Evolutionary conservation across 1,139 yeast species (phyloP), one percentile per base, ranked within the genome.

Genomic region (Taphrina sp.): DNA sequence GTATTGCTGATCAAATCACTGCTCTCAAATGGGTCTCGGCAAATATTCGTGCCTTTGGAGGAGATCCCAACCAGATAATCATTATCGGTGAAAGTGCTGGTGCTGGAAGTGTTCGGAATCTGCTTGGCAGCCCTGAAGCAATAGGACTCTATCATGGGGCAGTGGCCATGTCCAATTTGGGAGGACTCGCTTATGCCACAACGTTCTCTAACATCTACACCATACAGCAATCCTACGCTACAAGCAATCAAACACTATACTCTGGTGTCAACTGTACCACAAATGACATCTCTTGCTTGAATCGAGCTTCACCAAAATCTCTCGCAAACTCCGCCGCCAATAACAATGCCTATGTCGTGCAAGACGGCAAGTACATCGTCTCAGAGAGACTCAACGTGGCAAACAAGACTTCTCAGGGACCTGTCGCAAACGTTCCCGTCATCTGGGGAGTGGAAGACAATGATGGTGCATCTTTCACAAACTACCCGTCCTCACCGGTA

Each of bases 1-100:
- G 69, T 0, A 52, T 71, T 8, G 63, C 66, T 42, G 75, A 72
- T 57, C 68, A 65, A 33, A 58, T 68, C 7, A 29, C 59, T 53
- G 74, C 72, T 0, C 56, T 72, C 34, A 59, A 69, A 22, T 72
- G 75, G 75, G 68, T 70, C 8, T 58, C 66, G 52, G 60, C 62
- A 31, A 70, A 72, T 56, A 68, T 70, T 52, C 63, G 56, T 0
- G 45, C 31, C 17, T 70, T 71, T 60, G 73, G 73, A 20, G 75
- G 75, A 8, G 65, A 72, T 57, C 66, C 71, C 2, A 56, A 63
- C 5, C 63, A 61, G 37, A 63, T 72, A 22, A 69, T 72, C 1
- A 57, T 72, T 14, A 66, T 67, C 58, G 74, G 74, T 7, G 69
- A 72, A 60, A 64, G 70, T 53, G 70, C 74, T 22, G 74, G 74